Evolutionary conservation across 805 yeast genomes (phyloP).

Genomic region (Kregervanrija pseudodelftensis): DNA sequence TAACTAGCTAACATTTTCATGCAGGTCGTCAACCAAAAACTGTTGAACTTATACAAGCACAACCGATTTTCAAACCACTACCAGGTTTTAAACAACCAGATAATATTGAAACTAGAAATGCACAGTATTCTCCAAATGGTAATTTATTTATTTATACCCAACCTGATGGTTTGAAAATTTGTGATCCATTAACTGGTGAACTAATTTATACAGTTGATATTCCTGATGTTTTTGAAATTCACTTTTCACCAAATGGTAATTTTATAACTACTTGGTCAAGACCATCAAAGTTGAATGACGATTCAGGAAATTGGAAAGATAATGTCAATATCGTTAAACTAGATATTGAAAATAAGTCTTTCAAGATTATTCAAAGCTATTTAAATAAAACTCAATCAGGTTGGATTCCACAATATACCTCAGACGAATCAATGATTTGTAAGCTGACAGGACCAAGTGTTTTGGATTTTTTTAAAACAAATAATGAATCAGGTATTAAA

Average conservation of each 20-base stretch:
- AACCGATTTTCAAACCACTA: constrained; percentile 31
- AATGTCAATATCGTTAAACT: constrained; percentile 76
- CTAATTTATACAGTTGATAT: constrained; percentile 42
- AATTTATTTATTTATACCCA: constrained; percentile 64
- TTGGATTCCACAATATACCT: constrained; percentile 89
- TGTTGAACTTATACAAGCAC: constrained; percentile 44
- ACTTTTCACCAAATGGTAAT: constrained; percentile 84
- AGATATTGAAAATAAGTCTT: constrained; percentile 13
- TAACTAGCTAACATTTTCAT: background rate
- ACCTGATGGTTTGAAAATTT: constrained; percentile 50
- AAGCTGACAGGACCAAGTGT: constrained; percentile 45
- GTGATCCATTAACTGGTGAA: constrained; percentile 48
- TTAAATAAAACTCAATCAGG: constrained; percentile 78
- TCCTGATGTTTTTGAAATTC: constrained; percentile 69
- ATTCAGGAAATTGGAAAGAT: constrained; percentile 65
- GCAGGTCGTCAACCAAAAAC: constrained; percentile 47
- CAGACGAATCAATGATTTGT: constrained; percentile 68
- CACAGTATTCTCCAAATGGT: constrained; percentile 66
- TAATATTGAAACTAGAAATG: constrained; percentile 45
- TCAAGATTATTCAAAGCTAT: constrained; percentile 38
- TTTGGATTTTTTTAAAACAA: constrained; percentile 57
- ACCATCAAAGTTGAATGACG: constrained; percentile 58
- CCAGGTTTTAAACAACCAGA: constrained; percentile 25
- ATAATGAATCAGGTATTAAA: constrained; percentile 27
- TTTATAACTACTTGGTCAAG: constrained; percentile 86